Percentiles rank a stretch among this genome's conserved stretches.
Evolutionary conservation across 1,284 basidiomycete genomes (phyloP).

Genomic region (Rhodotorula sp.): DNA sequence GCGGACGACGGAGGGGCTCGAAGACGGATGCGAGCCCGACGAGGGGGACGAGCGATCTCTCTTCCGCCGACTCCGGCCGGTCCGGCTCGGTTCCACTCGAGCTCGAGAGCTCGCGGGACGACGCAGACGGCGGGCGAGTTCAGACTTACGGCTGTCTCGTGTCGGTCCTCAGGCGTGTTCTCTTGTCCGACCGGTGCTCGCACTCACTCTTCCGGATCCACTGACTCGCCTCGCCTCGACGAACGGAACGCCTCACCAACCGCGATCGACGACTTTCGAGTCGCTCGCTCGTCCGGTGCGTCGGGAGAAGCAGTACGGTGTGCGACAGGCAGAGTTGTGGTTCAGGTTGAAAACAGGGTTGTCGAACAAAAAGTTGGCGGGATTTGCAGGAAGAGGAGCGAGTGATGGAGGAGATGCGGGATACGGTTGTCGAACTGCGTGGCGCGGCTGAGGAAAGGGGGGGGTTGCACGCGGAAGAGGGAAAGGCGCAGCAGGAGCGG

Average conservation of each 20-base stretch:
- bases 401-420: slow-evolving; percentile 17
- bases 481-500: no score
- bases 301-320: slow-evolving; percentile 16
- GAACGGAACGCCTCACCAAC: not conserved
- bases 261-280: slow-evolving; percentile 16
- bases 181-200: slow-evolving; percentile 21
- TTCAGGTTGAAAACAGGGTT: slow-evolving; percentile 3
- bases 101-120: not conserved
- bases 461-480: not conserved
- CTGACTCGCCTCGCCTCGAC: not conserved
- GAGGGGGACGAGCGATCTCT: slow-evolving; percentile 1
- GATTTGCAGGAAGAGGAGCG: slow-evolving; percentile 18
- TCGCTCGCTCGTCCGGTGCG: slow-evolving; percentile 10
- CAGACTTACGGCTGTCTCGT: slow-evolving; percentile 3
- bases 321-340: slow-evolving; percentile 2
- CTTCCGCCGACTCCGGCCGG: slow-evolving; percentile 20
- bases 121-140: not conserved
- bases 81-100: slow-evolving; percentile 13
- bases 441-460: not conserved
- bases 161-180: not conserved
- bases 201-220: slow-evolving; percentile 10
- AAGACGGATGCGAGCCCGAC: not conserved
- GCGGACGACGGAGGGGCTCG: not conserved
- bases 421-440: slow-evolving; percentile 22
- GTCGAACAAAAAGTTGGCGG: slow-evolving; percentile 8